Percentiles rank a stretch among this genome's conserved stretches.
Evolutionary conservation across 2,329 filamentous ascomycete genomes (phyloP).

Genomic region (Aspergillus glaucus): DNA sequence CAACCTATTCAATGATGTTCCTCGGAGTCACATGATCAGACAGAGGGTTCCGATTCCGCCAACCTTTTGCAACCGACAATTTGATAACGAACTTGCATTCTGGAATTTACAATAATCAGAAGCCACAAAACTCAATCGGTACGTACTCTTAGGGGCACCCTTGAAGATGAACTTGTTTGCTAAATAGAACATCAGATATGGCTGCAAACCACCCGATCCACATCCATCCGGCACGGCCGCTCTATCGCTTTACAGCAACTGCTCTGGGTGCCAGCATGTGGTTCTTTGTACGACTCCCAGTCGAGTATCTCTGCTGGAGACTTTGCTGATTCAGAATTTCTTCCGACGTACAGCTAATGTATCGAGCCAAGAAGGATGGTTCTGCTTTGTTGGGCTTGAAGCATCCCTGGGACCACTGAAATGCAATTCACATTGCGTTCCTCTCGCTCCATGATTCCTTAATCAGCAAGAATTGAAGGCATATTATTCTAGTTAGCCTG

Average conservation of each 20-base stretch:
- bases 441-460: neutral
- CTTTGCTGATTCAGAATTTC: conserved; percentile 12
- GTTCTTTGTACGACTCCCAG: conserved; percentile 69
- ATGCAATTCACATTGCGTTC: neutral
- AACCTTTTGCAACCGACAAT: neutral
- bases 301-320: neutral
- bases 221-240: conserved; percentile 55
- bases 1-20: no score
- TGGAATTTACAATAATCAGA: neutral
- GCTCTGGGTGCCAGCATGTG: conserved; percentile 94
- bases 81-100: neutral
- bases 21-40: no score
- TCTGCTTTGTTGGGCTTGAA: conserved; percentile 84
- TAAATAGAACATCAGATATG: conserved; percentile 22
- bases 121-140: neutral
- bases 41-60: neutral
- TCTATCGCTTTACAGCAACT: conserved; percentile 83
- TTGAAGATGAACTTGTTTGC: neutral
- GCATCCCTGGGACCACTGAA: conserved; percentile 92
- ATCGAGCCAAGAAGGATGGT: conserved; percentile 95
- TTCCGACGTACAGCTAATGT: conserved; percentile 64
- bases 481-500: no score
- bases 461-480: no score
- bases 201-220: conserved; percentile 40
- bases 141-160: neutral